Base-by-base conservation (phyloP, 805 yeast species). In the Kazachstania kunashirensis region DNA sequence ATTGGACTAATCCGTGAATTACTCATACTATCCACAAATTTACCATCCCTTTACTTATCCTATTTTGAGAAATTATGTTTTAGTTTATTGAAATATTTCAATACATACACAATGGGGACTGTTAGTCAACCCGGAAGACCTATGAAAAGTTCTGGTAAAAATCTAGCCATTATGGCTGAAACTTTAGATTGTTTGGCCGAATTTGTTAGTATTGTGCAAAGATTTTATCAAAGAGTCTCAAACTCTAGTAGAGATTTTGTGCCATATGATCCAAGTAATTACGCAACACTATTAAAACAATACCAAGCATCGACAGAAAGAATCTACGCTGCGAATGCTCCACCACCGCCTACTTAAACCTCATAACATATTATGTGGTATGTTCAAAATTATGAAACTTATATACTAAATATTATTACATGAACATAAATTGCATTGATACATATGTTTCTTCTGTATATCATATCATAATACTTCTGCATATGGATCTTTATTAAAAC, bases 11-110 rank as follows among this genome's bases (percentile, higher is more conserved):
- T 79, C 2, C 70, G 67, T 34, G 76, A 72, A 33, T 72, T 80
- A 36, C 53, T 82, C 21, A 67, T 73, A 2, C 62, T 86, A 13
- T 63, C 74, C 14, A 66, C 68, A 17, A 70, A 74, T 23, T 71
- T 84, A 46, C 80, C 80, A 20, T 59, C 51, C 0, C 40, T 47
- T 47, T 41, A 59, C 23, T 36, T 63, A 1, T 32, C 53, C 0
- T 44, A 49, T 6, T 61, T 75, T 29, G 75, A 71, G 39, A 60
- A 60, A 19, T 62, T 68, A 48, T 38, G 73, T 15, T 42, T 61
- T 19, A 75, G 67, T 28, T 37, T 73, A 9, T 49, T 77, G 36
- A 71, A 68, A 38, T 61, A 70, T 16, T 64, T 77, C 53, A 79
- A 77, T 47, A 54, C 55, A 13, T 46, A 54, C 34, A 46, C 56